Evolutionary conservation across 352 stramenopile species (phyloP), one percentile per base, ranked within the genome.

Genomic region (Thalassiosira livingstoniorum): DNA sequence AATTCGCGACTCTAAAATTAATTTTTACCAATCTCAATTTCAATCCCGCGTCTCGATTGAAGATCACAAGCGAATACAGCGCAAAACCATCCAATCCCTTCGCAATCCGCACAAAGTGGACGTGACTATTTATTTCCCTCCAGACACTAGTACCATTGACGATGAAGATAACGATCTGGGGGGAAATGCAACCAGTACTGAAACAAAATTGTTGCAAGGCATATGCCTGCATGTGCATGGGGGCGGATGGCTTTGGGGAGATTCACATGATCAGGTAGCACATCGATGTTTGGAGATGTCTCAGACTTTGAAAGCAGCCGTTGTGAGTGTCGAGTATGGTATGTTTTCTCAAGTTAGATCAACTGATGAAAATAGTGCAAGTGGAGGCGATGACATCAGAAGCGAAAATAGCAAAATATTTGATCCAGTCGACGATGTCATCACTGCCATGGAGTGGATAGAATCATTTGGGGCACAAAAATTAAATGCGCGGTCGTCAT

Each of bases 191-290:
- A 55, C 27, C 4, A 53, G 31, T 27, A 54, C 0, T 65, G 7
- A 66, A 61, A 5, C 34, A 29, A 60, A 29, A 34, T 58, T 72
- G 67, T 27, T 88, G 21, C 5, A 83, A 32, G 82, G 82, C 25
- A 81, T 88, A 31, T 88, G 80, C 45, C 42, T 87, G 0, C 82
- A 88, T 43, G 74, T 87, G 10, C 82, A 88, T 43, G 82, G 82
- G 47, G 82, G 82, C 15, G 78, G 78, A 31, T 88, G 78, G 82
- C 57, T 88, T 1, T 86, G 68, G 72, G 82, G 78, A 4, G 63
- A 80, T 65, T 86, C 82, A 3, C 57, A 63, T 21, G 18, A 84
- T 78, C 82, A 88, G 71, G 76, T 84, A 31, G 82, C 74, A 43
- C 78, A 83, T 73, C 70, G 78, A 34, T 84, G 71, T 51, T 78